These are phyloP conservation scores for Durotheca rogersii DNA, from an alignment of 495 filamentous ascomycete genomes.

Conservation along the genomic window DNA sequence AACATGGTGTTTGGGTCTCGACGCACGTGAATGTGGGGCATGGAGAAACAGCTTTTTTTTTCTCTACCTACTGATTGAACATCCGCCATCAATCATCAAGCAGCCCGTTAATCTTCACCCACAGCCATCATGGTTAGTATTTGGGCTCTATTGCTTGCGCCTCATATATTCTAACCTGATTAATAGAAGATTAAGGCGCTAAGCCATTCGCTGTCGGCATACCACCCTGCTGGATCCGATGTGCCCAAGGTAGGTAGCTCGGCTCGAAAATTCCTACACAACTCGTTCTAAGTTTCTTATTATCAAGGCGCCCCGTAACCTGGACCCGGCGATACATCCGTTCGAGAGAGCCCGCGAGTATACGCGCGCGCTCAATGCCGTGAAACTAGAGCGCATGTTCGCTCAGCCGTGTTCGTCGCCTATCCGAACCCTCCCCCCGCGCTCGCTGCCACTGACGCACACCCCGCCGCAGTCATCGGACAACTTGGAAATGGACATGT, in stretches of 20 bases:
- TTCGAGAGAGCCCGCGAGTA: constrained; percentile 96
- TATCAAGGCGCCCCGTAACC: constrained; percentile 66
- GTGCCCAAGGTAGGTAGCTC: constrained; percentile 55
- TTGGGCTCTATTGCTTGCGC: background rate
- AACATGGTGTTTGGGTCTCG: too few relatives aligned
- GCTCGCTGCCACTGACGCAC: background rate
- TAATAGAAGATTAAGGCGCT: constrained; percentile 87
- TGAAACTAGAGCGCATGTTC: constrained; percentile 94
- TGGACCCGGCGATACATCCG: constrained; percentile 90
- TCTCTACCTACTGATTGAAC: constrained; percentile 1
- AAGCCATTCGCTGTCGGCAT: constrained; percentile 70
- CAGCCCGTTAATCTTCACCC: constrained; percentile 2
- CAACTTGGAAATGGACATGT: constrained; percentile 90
- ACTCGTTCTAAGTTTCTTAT: constrained; percentile 6
- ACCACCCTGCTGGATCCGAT: constrained; percentile 76
- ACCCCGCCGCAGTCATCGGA: constrained; percentile 54
- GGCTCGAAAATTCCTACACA: background rate
- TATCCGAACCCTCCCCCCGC: background rate
- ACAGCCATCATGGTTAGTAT: constrained; percentile 18
- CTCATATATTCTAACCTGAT: constrained; percentile 2
- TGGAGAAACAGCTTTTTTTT: constrained; percentile 25
- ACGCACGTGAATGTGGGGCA: too few relatives aligned
- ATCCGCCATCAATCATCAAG: too few relatives aligned
- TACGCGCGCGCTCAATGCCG: constrained; percentile 71
- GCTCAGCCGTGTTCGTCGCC: constrained; percentile 66